Evolutionary conservation across 176 grass and related monocot genomes (phyloP), one percentile per base, ranked within the genome.

Genomic region (Canna indica): DNA sequence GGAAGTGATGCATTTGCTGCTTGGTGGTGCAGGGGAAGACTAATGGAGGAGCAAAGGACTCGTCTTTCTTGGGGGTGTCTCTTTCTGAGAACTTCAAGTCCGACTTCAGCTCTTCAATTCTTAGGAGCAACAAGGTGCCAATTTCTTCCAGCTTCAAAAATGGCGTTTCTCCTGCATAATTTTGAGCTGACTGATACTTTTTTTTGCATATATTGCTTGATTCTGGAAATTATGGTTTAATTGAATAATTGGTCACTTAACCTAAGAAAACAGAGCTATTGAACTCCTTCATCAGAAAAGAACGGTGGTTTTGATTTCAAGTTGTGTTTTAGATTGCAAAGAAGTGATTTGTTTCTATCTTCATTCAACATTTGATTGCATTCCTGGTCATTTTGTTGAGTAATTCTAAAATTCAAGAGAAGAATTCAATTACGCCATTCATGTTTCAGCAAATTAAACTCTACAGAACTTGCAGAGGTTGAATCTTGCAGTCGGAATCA

Each of bases 41-140:
- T 57, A 75, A 84, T 72, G 85, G 77, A 60, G 73, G 82, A 65
- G 48, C 16, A 13, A 90, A 93, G 82, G 94, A 85, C 4, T 77
- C 84, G 41, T 56, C 82, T 3, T 90, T 90, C 77, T 78, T 90
- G 66, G 84, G 89, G 3, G 72, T 83, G 68, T 80, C 79, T 36
- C 56, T 90, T 67, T 78, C 69, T 0, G 94, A 99, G 10, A 58
- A 73, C 25, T 62, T 77, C n/a, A 97, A 76, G 62, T 18, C 83
- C 4, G 88, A 97, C 33, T 73, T 84, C 9, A 66, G 47, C 33
- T 71, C 81, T 44, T 71, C 90, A 3, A 77, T 75, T 18, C 75
- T 84, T 17, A 86, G 48, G 52, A 59, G 77, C 73, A 82, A n/a
- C 67, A 99, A 93, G 89, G 94, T 99, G 25, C 25, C 17, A 3